Conservation (phyloP, 2,329 filamentous ascomycete genomes). For the Hirsutella minnesotensis region DNA sequence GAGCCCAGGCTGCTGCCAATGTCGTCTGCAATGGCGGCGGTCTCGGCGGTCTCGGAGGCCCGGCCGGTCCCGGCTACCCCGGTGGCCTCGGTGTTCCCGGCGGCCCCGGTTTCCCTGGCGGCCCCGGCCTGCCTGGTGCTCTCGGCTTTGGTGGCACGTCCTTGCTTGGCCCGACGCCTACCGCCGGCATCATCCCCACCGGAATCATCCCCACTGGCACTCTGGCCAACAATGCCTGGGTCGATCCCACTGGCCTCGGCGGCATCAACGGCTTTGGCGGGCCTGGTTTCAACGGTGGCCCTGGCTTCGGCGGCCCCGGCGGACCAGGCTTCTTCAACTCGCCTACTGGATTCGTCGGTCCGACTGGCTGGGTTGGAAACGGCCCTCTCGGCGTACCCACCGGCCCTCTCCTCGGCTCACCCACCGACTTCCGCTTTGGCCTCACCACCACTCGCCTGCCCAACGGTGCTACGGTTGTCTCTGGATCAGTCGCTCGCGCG, state of each 20-base stretch:
- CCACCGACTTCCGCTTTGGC: no score
- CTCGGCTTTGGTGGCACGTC: not conserved
- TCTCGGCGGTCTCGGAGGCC: not conserved
- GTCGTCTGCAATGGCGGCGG: constrained; percentile 13
- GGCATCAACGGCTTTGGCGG: no score
- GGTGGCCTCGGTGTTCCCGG: not conserved
- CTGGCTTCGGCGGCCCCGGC: no score
- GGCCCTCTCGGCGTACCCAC: not conserved
- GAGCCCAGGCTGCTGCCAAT: constrained; percentile 19
- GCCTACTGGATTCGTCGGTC: no score
- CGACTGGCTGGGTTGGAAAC: no score
- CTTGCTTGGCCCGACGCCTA: not conserved
- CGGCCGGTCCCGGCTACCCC: not conserved
- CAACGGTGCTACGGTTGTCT: constrained; percentile 9
- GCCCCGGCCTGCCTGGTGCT: not conserved
- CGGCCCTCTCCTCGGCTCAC: no score
- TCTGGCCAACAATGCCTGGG: no score
- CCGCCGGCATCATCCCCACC: not conserved
- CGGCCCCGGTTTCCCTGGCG: not conserved
- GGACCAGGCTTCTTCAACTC: no score
- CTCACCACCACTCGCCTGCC: not conserved
- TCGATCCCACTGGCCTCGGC: no score
- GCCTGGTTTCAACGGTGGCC: no score
- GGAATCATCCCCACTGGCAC: not conserved
- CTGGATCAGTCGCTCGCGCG: constrained; percentile 5